Evolutionary conservation across 441 rosid genomes (phyloP), one percentile per base, ranked within the genome.

Genomic region (Iberis amara): DNA sequence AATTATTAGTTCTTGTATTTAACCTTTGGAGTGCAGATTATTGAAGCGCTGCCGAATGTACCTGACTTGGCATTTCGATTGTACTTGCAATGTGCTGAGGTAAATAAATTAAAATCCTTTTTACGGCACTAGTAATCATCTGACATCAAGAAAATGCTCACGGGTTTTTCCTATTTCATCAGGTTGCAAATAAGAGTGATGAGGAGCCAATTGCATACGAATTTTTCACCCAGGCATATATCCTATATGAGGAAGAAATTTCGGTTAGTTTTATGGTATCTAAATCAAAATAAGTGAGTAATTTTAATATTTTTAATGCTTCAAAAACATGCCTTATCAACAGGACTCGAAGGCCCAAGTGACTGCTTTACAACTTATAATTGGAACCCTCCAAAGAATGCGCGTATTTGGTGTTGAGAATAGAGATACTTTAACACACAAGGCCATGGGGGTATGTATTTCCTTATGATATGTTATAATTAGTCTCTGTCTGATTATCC

Each of bases 271-370:
- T 18, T 18, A 18, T 18, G 21, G 21, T 18, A 18, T 18, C 21
- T 18, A 18, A 18, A 18, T 3, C 21, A 18, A 3, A 13, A 96
- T 92, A 66, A 89, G 97, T 76, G 71, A 44, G 39, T 11, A 24
- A 40, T 48, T 33, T 6, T 41, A 45, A 23, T 12, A 2, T 36
- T 30, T 52, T 46, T 3, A 60, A 35, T 71, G 49, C 50, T 75
- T 11, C n/a, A n/a, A n/a, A n/a, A n/a, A n/a, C n/a, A n/a, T n/a
- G n/a, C n/a, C 21, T 18, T 18, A 1, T 18, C 21, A 18, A 18
- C 73, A 89, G 99, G 99, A 92, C 73, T 92, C 99, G 11, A 79
- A 78, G 73, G 94, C 91, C 18, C 99, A 92, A 76, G 81, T 92
- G 66, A 92, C 97, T 13, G 92, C 97, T 18, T 47, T 92, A 15